Conservation (phyloP, 345 rosid genomes). For the Erodium maritimum region DNA sequence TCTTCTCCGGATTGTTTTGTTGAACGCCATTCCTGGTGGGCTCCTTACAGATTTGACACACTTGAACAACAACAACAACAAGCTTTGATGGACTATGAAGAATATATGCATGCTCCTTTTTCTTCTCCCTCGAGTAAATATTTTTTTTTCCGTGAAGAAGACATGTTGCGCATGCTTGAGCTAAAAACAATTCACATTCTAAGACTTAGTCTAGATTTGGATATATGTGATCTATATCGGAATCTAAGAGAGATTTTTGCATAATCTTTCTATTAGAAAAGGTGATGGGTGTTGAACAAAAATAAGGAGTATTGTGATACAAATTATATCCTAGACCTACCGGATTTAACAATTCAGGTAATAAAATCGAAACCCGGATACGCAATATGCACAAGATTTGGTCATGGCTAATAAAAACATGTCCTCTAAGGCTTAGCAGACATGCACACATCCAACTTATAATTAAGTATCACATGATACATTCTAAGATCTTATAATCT, state of each 20-base stretch:
- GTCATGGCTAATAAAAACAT: not conserved
- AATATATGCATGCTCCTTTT: no score
- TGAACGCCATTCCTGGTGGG: not conserved
- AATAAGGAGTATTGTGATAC: not conserved
- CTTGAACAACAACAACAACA: no score
- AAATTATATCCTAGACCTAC: not conserved
- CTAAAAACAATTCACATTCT: slow-evolving; percentile 3
- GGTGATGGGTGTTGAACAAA: not conserved
- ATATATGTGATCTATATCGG: not conserved
- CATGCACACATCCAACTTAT: not conserved
- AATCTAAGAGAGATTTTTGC: not conserved
- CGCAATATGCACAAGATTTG: not conserved
- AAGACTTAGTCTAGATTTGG: not conserved
- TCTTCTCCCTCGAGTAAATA: no score
- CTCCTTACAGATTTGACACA: not conserved
- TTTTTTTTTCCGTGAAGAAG: slow-evolving; percentile 3
- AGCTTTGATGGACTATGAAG: no score
- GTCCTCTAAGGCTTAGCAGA: not conserved
- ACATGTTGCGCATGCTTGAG: not conserved
- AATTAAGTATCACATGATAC: no score
- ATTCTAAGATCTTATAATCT: not conserved
- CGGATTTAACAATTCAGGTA: not conserved
- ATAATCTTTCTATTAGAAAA: no score
- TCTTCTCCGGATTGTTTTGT: not conserved
- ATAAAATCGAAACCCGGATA: not conserved